Conservation (phyloP, 1,284 basidiomycete species). For the Leccinum pallidistipes region DNA sequence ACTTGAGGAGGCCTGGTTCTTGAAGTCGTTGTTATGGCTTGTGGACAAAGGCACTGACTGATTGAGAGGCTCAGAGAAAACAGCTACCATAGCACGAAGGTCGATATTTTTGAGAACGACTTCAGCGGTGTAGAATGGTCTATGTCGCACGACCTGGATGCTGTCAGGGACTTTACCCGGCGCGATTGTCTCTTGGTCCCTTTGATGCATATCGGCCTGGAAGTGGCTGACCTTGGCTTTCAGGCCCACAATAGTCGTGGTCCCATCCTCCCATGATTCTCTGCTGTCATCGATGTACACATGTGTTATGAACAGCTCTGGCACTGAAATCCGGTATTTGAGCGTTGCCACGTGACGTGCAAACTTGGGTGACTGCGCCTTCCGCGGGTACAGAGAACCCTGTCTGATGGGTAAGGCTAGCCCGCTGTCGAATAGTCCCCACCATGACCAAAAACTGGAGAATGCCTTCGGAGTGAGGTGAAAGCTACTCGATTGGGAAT, state of each 20-base stretch:
- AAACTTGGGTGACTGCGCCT: constrained; percentile 84
- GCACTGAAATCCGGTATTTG: constrained; percentile 86
- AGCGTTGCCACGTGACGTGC: constrained; percentile 88
- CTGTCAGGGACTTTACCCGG: constrained; percentile 48
- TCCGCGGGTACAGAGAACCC: constrained; percentile 78
- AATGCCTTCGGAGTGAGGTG: constrained; percentile 89
- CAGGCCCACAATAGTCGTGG: constrained; percentile 78
- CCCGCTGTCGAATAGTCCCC: constrained; percentile 79
- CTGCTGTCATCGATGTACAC: constrained; percentile 81
- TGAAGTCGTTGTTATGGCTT: constrained; percentile 26
- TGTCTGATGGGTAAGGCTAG: constrained; percentile 87
- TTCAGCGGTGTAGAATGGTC: constrained; percentile 93
- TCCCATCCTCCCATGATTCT: constrained; percentile 78
- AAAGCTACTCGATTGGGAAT: constrained; percentile 61
- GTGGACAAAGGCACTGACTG: constrained; percentile 48
- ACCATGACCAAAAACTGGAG: constrained; percentile 94
- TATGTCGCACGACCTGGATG: constrained; percentile 67
- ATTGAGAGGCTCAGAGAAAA: constrained; percentile 74
- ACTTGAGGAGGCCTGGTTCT: constrained; percentile 16
- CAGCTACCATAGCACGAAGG: constrained; percentile 76
- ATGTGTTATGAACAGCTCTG: constrained; percentile 84
- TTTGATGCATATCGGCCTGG: constrained; percentile 91
- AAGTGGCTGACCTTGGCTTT: constrained; percentile 85
- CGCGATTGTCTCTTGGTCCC: constrained; percentile 77
- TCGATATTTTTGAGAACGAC: constrained; percentile 80